Evolutionary conservation across 192 early-diverging fungal genomes (phyloP).

Genomic region (Umbelopsis sp.): DNA sequence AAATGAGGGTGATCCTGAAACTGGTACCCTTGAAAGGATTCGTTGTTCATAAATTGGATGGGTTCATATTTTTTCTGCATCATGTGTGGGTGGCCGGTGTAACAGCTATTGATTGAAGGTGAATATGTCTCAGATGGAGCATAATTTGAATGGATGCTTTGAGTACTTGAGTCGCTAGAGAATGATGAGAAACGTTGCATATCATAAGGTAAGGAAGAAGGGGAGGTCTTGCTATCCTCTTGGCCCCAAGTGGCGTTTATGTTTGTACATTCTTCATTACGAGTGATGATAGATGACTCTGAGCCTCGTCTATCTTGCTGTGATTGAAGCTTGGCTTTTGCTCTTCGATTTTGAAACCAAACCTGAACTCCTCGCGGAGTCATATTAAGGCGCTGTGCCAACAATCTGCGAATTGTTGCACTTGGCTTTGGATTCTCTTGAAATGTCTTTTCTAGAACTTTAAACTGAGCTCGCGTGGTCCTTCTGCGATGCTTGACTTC

Average conservation of each 20-base stretch:
- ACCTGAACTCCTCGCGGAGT: constrained; percentile 76
- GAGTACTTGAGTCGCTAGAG: neutral
- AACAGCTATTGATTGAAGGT: constrained; percentile 1
- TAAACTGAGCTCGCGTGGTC: constrained; percentile 72
- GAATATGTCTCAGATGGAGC: neutral
- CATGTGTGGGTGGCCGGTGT: neutral
- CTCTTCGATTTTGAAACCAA: constrained; percentile 87
- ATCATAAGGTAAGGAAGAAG: neutral
- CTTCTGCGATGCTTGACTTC: constrained; percentile 77
- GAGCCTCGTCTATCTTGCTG: constrained; percentile 12
- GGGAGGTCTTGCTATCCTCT: neutral
- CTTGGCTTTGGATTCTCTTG: constrained; percentile 72
- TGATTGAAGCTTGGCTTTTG: constrained; percentile 62
- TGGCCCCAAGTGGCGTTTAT: neutral
- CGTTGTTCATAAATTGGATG: constrained; percentile 17
- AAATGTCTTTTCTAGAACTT: constrained; percentile 71
- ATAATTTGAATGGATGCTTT: neutral
- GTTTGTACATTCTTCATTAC: neutral
- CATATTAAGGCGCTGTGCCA: constrained; percentile 69
- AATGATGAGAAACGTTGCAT: neutral
- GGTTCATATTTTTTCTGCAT: constrained; percentile 11
- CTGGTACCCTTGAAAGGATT: constrained; percentile 6
- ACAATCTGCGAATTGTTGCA: constrained; percentile 56
- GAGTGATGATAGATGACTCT: neutral
- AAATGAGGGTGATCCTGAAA: neutral